Conservation (phyloP, 129 eudicot genomes). For the Arctium lappa region DNA sequence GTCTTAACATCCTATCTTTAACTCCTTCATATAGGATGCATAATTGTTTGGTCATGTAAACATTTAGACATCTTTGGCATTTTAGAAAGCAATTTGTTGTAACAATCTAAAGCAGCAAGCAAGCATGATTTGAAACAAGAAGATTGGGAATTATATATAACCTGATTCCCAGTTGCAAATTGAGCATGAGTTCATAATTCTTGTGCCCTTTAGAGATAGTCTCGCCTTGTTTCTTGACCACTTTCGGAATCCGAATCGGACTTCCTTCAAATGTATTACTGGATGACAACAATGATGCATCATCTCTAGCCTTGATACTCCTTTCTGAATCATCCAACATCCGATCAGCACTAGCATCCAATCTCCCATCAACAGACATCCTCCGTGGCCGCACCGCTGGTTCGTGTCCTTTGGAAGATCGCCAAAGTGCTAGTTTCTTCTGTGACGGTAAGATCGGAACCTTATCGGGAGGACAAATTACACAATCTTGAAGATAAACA, state of each 20-base stretch:
- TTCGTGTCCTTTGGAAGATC: slow-evolving; percentile 52
- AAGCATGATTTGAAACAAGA: not conserved
- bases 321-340: slow-evolving; percentile 43
- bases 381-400: slow-evolving; percentile 57
- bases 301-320: slow-evolving; percentile 36
- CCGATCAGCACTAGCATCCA: slow-evolving; percentile 51
- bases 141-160: slow-evolving; percentile 18
- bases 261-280: slow-evolving; percentile 41
- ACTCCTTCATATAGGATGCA: too few species aligned
- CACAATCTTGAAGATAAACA: slow-evolving; percentile 44
- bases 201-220: slow-evolving; percentile 75
- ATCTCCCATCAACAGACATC: slow-evolving; percentile 77
- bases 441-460: slow-evolving; percentile 78
- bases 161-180: slow-evolving; percentile 87
- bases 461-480: slow-evolving; percentile 57
- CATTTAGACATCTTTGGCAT: not conserved
- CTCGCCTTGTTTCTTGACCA: slow-evolving; percentile 67
- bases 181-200: slow-evolving; percentile 83
- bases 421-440: slow-evolving; percentile 83
- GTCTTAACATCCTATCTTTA: too few species aligned
- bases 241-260: slow-evolving; percentile 48
- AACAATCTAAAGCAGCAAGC: not conserved
- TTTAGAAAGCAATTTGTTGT: not conserved
- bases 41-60: too few species aligned
- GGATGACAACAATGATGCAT: slow-evolving; percentile 26